These are phyloP conservation scores for Ogataea dorogensis DNA, from an alignment of 805 yeast genomes.

Conservation along the genomic window DNA sequence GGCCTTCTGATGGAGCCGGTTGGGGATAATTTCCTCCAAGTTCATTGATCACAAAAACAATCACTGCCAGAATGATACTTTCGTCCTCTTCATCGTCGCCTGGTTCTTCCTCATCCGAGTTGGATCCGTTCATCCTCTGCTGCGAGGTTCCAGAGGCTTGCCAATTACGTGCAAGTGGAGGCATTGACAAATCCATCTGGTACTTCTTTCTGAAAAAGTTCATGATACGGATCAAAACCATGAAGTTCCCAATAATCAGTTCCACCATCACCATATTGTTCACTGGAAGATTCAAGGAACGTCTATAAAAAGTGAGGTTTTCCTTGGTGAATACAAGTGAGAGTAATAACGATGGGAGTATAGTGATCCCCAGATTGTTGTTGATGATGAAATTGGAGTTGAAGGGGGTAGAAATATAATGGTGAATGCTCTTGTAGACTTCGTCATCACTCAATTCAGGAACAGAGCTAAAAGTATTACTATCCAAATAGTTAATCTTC, in stretches of 20 bases:
- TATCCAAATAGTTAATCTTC: conserved; percentile 18
- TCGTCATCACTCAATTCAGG: conserved; percentile 20
- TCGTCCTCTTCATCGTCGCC: conserved; percentile 27
- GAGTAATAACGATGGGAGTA: conserved; percentile 47
- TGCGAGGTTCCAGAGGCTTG: conserved; percentile 9
- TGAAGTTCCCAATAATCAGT: conserved; percentile 46
- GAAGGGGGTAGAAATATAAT: conserved; percentile 24
- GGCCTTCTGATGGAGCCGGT: conserved; percentile 3
- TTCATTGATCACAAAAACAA: conserved; percentile 29
- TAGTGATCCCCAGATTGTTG: conserved; percentile 50
- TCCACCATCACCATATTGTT: conserved; percentile 36
- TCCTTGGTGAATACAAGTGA: conserved; percentile 30
- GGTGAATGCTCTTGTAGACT: conserved; percentile 21
- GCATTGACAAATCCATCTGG: conserved; percentile 24
- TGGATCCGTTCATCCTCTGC: conserved; percentile 2
- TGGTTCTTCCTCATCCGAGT: conserved; percentile 20
- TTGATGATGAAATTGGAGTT: conserved; percentile 37
- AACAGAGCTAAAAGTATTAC: conserved; percentile 9
- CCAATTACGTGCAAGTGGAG: conserved; percentile 25
- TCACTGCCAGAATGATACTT: conserved; percentile 30
- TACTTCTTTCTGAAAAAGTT: conserved; percentile 31
- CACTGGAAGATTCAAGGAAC: conserved; percentile 33
- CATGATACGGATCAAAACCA: conserved; percentile 44
- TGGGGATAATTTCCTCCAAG: conserved; percentile 23
- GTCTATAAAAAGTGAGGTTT: conserved; percentile 29